These are phyloP conservation scores for Datisca glomerata DNA, from an alignment of 306 rosid species.

Conservation along the genomic window DNA sequence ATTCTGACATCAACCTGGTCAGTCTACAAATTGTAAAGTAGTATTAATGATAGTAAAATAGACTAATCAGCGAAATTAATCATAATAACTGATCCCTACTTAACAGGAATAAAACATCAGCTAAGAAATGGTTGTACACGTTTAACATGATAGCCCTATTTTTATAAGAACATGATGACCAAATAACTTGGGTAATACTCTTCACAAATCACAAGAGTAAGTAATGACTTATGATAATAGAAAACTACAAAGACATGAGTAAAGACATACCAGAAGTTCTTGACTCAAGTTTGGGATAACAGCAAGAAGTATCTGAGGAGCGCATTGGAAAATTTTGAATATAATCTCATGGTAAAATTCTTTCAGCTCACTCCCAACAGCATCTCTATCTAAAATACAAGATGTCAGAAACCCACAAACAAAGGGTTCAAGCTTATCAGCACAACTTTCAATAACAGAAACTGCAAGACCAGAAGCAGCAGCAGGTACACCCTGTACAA, in stretches of 20 bases:
- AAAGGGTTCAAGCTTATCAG: conserved; percentile 51
- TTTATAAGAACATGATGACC: too few relatives aligned
- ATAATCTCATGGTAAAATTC: conserved; percentile 77
- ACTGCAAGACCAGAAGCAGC: conserved; percentile 69
- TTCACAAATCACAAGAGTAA: neutral
- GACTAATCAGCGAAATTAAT: too few relatives aligned
- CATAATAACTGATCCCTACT: too few relatives aligned
- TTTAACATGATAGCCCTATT: too few relatives aligned
- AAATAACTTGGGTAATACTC: neutral
- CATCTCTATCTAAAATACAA: conserved; percentile 63
- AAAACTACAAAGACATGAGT: conserved; percentile 1
- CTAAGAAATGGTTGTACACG: too few relatives aligned
- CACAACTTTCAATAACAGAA: conserved; percentile 43
- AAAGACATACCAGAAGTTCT: conserved; percentile 52
- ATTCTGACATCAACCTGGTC: conserved; percentile 92
- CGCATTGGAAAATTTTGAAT: conserved; percentile 49
- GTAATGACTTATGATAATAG: neutral
- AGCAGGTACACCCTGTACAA: conserved; percentile 47
- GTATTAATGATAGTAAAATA: too few relatives aligned
- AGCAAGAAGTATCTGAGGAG: conserved; percentile 71
- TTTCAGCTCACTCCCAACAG: conserved; percentile 47
- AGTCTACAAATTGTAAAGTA: conserved; percentile 37
- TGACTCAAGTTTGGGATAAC: conserved; percentile 66
- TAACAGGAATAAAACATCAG: too few relatives aligned
- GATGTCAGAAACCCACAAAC: conserved; percentile 60